Base-by-base conservation (phyloP, 129 eudicot genomes). In the Artemisia tridentata region DNA sequence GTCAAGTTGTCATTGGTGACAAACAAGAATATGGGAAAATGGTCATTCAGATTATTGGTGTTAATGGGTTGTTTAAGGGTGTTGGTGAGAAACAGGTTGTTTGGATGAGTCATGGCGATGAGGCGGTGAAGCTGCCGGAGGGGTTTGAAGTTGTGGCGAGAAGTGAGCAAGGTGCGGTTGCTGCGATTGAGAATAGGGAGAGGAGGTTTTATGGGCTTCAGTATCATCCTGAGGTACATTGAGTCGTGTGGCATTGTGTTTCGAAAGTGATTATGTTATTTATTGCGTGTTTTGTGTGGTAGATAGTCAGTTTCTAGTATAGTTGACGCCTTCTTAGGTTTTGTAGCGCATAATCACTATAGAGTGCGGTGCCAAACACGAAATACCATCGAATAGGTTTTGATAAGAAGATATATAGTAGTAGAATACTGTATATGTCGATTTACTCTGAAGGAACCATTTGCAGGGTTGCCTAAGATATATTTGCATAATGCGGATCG, bases 91-190 rank as follows among this genome's bases (percentile, higher is more conserved):
- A 46, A 75, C 92, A 89, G 84, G 75, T 77, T 41, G 90, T 89
- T 68, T 86, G 96, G 93, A 89, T 89, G 96, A 89, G 93, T n/a
- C 90, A 86, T 46, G 96, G 96, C 1, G 95, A 86, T 61, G 95
- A 86, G 87, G 95, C 83, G 0, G 90, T 66, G 60, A 80, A 54
- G 64, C 66, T 86, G 79, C 95, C 96, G 12, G 81, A 73, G 0
- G 96, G 95, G 53, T 90, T 90, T 54, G 75, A 84, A 67, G 95
- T 90, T 48, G 93, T 83, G 73, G 90, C 96, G 0, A 65, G 86
- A 80, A 86, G 95, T 62, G 63, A 80, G 64, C 90, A 86, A 61
- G 95, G 96, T 59, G 68, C 74, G 0, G 86, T 90, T 52, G 91
- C 96, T 7, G 93, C 96, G n/a, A 78, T 89, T 45, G 85, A 82